Base-by-base conservation (phyloP, 1,284 basidiomycete species). In the Leccinum subrobustum region DNA sequence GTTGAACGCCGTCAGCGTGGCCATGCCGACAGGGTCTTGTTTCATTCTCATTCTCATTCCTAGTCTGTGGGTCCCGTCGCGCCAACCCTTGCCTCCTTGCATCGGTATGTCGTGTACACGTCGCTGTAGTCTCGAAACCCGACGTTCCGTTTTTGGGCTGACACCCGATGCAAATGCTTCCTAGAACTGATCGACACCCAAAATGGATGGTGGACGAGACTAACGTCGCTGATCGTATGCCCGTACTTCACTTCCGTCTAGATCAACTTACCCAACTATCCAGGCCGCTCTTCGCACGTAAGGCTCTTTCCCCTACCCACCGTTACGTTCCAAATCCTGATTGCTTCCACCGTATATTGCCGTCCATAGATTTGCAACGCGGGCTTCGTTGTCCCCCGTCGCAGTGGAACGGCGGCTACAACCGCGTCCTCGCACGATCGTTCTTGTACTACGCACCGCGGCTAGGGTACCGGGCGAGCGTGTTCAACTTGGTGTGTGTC, bases 401-500 rank as follows among this genome's bases (percentile, higher is more conserved):
- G 0, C 85, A 88, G 56, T 83, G 94, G 29, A 87, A 87, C 4
- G 77, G 81, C 44, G 89, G 91, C 44, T 83, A 93, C 64, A 95
- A 93, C 11, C 76, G 78, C 35, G 79, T 86, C 2, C 84, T 98
- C 31, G 95, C 91, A 1, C 83, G 83, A 63, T 92, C 91, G 4
- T 98, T 87, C 77, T 78, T 96, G 11, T 77, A 92, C 70, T 95
- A 93, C 68, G 96, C 85, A 1, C 95, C 93, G 0, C 77, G 77
- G 37, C 76, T 93, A 27, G 90, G 95, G 8, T 98, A 96, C 78
- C 82, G 87, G 67, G 92, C 86, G 0, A 94, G 91, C 67, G 92
- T 98, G 16, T 98, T 97, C 81, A 98, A 98, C 73, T 82, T 98
- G 52, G 95, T 97, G 37, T 98, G 92, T 75, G 86, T 87, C 39